Evolutionary conservation across 129 eudicot genomes (phyloP).

Genomic region (Flaveria sonorensis): DNA sequence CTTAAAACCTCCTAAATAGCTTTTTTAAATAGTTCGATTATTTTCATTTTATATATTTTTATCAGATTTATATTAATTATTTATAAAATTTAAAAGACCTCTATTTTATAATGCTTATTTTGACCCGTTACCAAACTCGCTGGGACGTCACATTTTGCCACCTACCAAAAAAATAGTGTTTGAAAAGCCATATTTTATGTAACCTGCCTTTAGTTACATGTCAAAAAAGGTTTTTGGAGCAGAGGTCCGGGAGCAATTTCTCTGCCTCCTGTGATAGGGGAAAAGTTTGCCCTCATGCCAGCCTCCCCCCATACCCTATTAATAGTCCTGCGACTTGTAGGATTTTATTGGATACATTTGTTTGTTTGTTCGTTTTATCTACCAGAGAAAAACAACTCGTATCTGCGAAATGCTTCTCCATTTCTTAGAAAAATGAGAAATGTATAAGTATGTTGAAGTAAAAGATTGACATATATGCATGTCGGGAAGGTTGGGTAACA

Average conservation of each 20-base stretch:
- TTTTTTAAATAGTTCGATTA: neutral
- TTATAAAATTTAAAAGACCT: neutral
- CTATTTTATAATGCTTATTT: neutral
- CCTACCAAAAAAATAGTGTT: too few relatives aligned
- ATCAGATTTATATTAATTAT: neutral
- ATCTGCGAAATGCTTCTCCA: neutral
- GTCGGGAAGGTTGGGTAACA: neutral
- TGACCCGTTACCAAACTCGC: neutral
- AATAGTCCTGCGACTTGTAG: too few relatives aligned
- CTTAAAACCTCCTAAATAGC: neutral
- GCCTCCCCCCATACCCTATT: too few relatives aligned
- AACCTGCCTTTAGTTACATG: too few relatives aligned
- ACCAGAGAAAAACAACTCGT: neutral
- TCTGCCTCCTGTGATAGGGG: too few relatives aligned
- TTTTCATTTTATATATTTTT: neutral
- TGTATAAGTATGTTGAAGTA: neutral
- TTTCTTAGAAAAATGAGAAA: conserved; percentile 6
- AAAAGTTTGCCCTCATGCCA: too few relatives aligned
- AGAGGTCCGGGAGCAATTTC: too few relatives aligned
- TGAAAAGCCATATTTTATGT: too few relatives aligned
- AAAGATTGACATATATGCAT: neutral
- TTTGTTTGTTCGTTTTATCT: too few relatives aligned
- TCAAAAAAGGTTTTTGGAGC: too few relatives aligned
- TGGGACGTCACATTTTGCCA: too few relatives aligned
- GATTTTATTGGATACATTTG: too few relatives aligned